phyloP scores from a whole-genome alignment of 805 yeast genomes.

The Blastobotrys parvus region DNA sequence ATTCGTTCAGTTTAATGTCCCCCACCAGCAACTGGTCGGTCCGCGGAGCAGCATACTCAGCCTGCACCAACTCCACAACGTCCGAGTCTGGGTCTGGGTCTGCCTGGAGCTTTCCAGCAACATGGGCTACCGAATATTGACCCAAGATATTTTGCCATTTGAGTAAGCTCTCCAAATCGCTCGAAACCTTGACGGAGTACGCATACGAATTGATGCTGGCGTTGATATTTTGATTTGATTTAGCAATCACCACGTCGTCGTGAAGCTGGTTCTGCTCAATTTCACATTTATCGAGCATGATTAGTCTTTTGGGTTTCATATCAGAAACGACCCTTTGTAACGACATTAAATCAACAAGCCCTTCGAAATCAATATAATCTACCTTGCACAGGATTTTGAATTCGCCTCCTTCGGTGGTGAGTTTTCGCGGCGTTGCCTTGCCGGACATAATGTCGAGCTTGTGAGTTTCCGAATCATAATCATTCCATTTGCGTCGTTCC shows the following conservation, averaged over 20 bases:
- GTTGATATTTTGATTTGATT: constrained; percentile 19
- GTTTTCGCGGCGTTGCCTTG: constrained; percentile 35
- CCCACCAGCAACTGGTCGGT: constrained; percentile 64
- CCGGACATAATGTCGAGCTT: constrained; percentile 42
- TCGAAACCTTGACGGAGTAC: constrained; percentile 61
- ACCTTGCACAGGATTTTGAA: constrained; percentile 59
- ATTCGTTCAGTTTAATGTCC: constrained; percentile 73
- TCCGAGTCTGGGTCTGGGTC: constrained; percentile 16
- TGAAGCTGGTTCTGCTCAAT: neutral
- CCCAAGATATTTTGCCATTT: constrained; percentile 83
- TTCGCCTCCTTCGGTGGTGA: constrained; percentile 27
- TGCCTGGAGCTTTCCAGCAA: constrained; percentile 52
- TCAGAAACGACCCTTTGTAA: constrained; percentile 67
- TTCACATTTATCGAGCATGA: constrained; percentile 41
- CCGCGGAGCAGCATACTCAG: constrained; percentile 21
- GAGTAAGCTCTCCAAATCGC: constrained; percentile 47
- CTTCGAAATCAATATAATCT: constrained; percentile 71
- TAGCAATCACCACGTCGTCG: constrained; percentile 14
- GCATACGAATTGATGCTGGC: constrained; percentile 38
- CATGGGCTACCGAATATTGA: constrained; percentile 74
- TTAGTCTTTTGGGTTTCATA: constrained; percentile 66
- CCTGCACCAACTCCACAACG: constrained; percentile 22
- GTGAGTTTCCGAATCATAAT: constrained; percentile 31
- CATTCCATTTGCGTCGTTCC: constrained; percentile 31
- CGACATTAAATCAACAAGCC: constrained; percentile 78